Evolutionary conservation across 2,329 filamentous ascomycete genomes (phyloP).

Genomic region (Myriosclerotinia duriaeana): DNA sequence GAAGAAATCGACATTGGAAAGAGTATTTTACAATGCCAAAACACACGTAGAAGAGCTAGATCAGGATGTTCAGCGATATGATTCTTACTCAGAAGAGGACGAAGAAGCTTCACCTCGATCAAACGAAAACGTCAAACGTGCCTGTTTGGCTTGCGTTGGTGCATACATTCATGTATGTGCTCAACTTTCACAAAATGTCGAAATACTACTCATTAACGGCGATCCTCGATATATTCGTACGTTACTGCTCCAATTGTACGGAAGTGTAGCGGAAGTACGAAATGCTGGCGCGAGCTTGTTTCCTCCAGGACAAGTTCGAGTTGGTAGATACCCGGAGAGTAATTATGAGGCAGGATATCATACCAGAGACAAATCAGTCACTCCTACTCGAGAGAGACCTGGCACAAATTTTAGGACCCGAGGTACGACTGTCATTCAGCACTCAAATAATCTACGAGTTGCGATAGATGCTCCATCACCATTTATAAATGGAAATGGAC

Average conservation of each 20-base stretch:
- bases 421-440: conserved; percentile 40
- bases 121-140: conserved; percentile 63
- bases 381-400: conserved; percentile 53
- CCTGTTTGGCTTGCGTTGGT: conserved; percentile 61
- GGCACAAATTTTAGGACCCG: conserved; percentile 39
- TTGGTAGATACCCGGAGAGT: conserved; percentile 26
- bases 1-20: conserved; percentile 63
- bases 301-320: conserved; percentile 25
- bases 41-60: conserved; percentile 66
- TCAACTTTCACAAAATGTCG: conserved; percentile 59
- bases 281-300: conserved; percentile 38
- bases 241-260: conserved; percentile 62
- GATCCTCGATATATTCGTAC: conserved; percentile 67
- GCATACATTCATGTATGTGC: conserved; percentile 66
- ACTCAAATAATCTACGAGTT: conserved; percentile 48
- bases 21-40: conserved; percentile 67
- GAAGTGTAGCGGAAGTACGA: conserved; percentile 66
- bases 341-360: conserved; percentile 52
- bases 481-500: conserved; percentile 51
- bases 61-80: conserved; percentile 62
- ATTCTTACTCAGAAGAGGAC: conserved; percentile 51
- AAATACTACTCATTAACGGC: conserved; percentile 63
- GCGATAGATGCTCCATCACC: conserved; percentile 54
- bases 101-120: conserved; percentile 51
- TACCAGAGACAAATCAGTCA: conserved; percentile 53